Percentiles rank a stretch among this genome's conserved stretches.
Conservation (phyloP, 345 rosid species). For the Excoecaria agallocha region DNA sequence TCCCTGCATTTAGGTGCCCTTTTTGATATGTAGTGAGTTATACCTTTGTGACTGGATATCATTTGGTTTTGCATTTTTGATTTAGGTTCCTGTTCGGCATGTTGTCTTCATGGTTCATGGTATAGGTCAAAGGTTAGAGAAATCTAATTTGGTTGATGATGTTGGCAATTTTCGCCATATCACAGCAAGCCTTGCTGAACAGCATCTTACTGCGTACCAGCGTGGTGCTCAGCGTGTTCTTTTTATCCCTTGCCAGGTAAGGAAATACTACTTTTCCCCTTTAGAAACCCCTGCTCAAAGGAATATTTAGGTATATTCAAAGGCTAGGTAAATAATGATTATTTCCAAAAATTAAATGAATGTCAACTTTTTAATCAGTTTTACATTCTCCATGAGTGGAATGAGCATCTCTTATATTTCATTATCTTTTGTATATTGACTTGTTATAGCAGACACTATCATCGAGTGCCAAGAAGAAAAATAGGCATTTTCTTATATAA, state of each 20-base stretch:
- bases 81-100: conserved; percentile 93
- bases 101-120: conserved; percentile 99
- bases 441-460: no score
- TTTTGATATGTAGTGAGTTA: not conserved
- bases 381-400: not conserved
- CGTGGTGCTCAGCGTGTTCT: conserved; percentile 75
- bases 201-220: conserved; percentile 79
- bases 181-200: conserved; percentile 77
- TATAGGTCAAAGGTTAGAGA: conserved; percentile 96
- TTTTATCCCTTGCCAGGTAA: conserved; percentile 95
- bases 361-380: not conserved
- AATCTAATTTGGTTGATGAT: conserved; percentile 95
- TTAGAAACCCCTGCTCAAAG: not conserved
- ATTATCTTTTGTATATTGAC: no score
- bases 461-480: no score
- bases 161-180: conserved; percentile 82
- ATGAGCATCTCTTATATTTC: no score
- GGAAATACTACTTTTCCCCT: not conserved
- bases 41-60: not conserved
- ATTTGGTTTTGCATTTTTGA: conserved; percentile 24
- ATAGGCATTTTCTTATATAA: no score
- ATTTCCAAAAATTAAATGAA: not conserved
- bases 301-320: not conserved
- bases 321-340: not conserved
- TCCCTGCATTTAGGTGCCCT: not conserved